Evolutionary conservation across 441 rosid species (phyloP), one percentile per base, ranked within the genome.

Genomic region (Pelargonium cotyledonis): DNA sequence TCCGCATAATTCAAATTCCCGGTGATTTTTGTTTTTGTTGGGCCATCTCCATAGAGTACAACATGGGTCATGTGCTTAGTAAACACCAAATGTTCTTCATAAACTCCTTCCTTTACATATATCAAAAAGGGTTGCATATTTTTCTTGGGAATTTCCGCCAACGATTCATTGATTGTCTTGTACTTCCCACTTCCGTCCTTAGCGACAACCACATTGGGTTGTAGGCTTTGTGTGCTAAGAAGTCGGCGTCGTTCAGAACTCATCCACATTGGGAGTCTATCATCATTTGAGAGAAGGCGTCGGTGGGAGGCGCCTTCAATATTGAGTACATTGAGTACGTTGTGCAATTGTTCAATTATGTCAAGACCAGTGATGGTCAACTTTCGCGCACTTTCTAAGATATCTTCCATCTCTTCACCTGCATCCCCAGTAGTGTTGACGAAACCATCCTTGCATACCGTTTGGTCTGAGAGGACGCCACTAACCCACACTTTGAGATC

Each of bases 401-500:
- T 35, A 5, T 69, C 73, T 63, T 63, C 76, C 88, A 91, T 88
- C 18, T 85, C 84, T 11, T 75, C 18, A 0, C 80, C 81, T 0
- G 86, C 84, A 1, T 67, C 65, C 1, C 87, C 84, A 0, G 86
- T 85, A 3, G 87, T 83, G 73, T 90, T 88, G 8, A 73, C 75
- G 49, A 92, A 90, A 5, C 86, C 83, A 9, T 90, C 94, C n/a
- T 87, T 26, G 73, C 98, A 92, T 1, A 88, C 90, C 47, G 88
- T 82, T 68, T 89, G 90, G 78, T 83, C 87, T 0, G 96, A 89
- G 14, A 85, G 67, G 15, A 94, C 77, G 23, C 91, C 96, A 46
- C 94, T 91, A 4, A 90, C 85, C 96, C 94, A 92, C 65, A 84
- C 74, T 61, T 80, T 78, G 63, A 92, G 83, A 70, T 89, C 83